Percentiles rank a stretch among this genome's conserved stretches.
phyloP scores from a whole-genome alignment of 2,329 filamentous ascomycete genomes.

The Periglandula ipomoeae region DNA sequence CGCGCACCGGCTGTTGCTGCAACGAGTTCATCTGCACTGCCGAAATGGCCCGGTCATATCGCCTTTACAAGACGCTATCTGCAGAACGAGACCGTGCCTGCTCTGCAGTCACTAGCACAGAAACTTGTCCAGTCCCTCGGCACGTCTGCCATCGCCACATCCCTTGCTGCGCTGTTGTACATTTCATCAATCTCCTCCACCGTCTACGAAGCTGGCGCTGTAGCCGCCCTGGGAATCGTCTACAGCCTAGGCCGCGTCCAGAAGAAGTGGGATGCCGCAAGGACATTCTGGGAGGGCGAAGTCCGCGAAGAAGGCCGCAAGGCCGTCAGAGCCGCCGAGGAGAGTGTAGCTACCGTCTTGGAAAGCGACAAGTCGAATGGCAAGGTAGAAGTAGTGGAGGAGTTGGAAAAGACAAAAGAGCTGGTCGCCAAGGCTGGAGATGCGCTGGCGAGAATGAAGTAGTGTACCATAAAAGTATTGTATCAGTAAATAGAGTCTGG shows the following conservation, averaged over 20 bases:
- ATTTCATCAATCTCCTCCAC: conserved; percentile 42
- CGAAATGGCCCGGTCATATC: conserved; percentile 68
- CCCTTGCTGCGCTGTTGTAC: conserved; percentile 48
- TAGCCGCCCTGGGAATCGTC: conserved; percentile 51
- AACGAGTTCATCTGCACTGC: conserved; percentile 15
- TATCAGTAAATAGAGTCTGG: too few relatives aligned
- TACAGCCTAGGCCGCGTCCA: conserved; percentile 53
- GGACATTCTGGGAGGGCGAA: conserved; percentile 54
- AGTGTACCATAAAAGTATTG: conserved; percentile 9
- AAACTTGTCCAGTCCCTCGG: conserved; percentile 66
- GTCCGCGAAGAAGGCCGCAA: conserved; percentile 59
- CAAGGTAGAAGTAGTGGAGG: conserved; percentile 14
- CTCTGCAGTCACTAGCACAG: conserved; percentile 64
- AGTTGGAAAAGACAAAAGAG: conserved; percentile 31
- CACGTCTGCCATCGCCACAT: conserved; percentile 54
- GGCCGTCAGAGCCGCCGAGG: conserved; percentile 47
- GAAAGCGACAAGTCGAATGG: conserved; percentile 16
- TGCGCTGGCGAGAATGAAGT: conserved; percentile 39
- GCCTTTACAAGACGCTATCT: conserved; percentile 59
- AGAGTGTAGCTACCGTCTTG: conserved; percentile 40
- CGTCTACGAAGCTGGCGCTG: conserved; percentile 52
- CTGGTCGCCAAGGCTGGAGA: conserved; percentile 41
- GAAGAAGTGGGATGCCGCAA: conserved; percentile 51
- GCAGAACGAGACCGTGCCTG: conserved; percentile 56
- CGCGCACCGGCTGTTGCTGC: conserved; percentile 16